Percentiles rank a stretch among this genome's conserved stretches.
phyloP scores from a whole-genome alignment of 2,329 filamentous ascomycete genomes.

The Paraconiothyrium brasiliense region DNA sequence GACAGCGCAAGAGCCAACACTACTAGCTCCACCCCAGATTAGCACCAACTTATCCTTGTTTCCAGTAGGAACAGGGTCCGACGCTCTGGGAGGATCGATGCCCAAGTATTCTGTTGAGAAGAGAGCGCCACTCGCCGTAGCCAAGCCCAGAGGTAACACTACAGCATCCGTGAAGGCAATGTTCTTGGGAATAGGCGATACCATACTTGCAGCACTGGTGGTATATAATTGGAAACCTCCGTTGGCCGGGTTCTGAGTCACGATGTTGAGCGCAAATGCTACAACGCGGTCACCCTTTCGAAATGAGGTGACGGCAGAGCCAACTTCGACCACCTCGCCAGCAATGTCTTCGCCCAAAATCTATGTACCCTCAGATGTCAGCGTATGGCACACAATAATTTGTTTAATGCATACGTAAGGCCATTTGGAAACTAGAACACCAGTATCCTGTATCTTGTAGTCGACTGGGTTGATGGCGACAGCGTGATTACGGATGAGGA shows the following conservation, averaged over 20 bases:
- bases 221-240: slow-evolving; percentile 39
- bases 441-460: slow-evolving; percentile 38
- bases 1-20: slow-evolving; percentile 50
- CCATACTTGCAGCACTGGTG: slow-evolving; percentile 25
- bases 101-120: slow-evolving; percentile 45
- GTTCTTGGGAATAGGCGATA: slow-evolving; percentile 43
- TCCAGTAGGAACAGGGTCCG: slow-evolving; percentile 9
- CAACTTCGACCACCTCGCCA: slow-evolving; percentile 54
- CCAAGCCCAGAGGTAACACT: slow-evolving; percentile 52
- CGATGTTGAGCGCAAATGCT: slow-evolving; percentile 23
- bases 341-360: slow-evolving; percentile 56
- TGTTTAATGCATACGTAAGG: slow-evolving; percentile 13
- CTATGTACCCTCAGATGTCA: background rate
- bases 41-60: slow-evolving; percentile 31
- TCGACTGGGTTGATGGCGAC: slow-evolving; percentile 54
- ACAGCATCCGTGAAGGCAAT: slow-evolving; percentile 45
- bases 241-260: slow-evolving; percentile 11
- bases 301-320: slow-evolving; percentile 51
- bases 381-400: background rate
- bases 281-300: slow-evolving; percentile 53
- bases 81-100: slow-evolving; percentile 43
- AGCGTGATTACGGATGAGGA: slow-evolving; percentile 44
- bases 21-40: slow-evolving; percentile 58
- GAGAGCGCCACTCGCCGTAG: slow-evolving; percentile 51
- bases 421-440: slow-evolving; percentile 7